Evolutionary conservation across 257 asterid species (phyloP), one percentile per base, ranked within the genome.

Genomic region (Plantago elongata): DNA sequence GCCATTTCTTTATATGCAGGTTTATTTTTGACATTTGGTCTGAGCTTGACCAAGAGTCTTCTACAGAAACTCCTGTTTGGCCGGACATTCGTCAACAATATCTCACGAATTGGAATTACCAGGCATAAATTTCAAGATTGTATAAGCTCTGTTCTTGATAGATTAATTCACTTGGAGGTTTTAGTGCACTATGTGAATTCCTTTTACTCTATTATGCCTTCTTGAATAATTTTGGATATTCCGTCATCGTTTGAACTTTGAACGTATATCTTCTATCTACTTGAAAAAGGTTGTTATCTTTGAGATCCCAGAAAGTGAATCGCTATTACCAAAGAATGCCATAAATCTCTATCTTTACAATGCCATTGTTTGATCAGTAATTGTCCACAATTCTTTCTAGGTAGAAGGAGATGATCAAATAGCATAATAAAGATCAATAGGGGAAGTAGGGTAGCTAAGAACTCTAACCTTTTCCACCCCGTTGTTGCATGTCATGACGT

Each of bases 381-480:
- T 34, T 34, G 40, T 5, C 40, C 40, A 34, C 40, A 34, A 7
- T 34, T 34, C 40, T 34, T 34, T 34, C 27, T 22, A 22, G 27
- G 27, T 34, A 34, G 0, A 34, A 4, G 40, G 40, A 34, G 40
- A 34, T 34, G 40, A 34, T 34, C 7, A 1, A 4, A 5, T 7
- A 34, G 8, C 40, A 34, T 34, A 7, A 34, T 34, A 4, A 34
- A 5, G 8, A 34, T 34, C 40, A 7, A 34, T 34, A 7, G 16
- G 9, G 16, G 52, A 6, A 48, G 14, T 12, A 54, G 12, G 29
- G 45, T 27, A 15, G 44, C 10, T 1, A 58, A 66, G 58, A 44
- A 62, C 54, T 56, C 15, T 67, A 13, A 88, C 98, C 96, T 92
- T 90, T 74, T 86, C 93, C 61, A 43, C 80, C 69, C 95, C 85